Evolutionary conservation across 1,284 basidiomycete species (phyloP).

Genomic region (Singerocomus inundabilis): DNA sequence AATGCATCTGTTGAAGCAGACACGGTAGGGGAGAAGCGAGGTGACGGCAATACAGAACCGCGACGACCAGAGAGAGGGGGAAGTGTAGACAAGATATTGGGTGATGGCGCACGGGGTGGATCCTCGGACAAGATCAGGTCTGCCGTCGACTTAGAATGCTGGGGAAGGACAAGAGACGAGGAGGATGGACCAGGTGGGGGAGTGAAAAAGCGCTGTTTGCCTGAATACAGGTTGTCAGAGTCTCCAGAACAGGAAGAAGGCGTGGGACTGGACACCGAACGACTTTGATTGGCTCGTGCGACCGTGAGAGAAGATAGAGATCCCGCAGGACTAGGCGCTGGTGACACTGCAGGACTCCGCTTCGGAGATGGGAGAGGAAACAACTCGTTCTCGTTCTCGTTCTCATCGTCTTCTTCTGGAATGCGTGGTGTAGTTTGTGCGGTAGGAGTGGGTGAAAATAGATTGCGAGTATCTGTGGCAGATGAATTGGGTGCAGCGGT

Average conservation of each 20-base stretch:
- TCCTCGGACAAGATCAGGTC: conserved; percentile 11
- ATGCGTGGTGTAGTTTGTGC: conserved; percentile 24
- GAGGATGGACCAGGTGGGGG: conserved; percentile 25
- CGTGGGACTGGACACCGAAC: conserved; percentile 12
- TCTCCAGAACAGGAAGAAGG: conserved; percentile 22
- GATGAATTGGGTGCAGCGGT: not conserved
- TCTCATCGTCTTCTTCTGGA: conserved; percentile 44
- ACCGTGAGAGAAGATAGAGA: conserved; percentile 26
- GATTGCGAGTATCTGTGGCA: not conserved
- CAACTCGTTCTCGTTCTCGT: conserved; percentile 48
- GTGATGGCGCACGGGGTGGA: conserved; percentile 22
- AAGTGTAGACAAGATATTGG: conserved; percentile 23
- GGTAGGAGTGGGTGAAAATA: conserved; percentile 13
- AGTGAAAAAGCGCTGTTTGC: conserved; percentile 15
- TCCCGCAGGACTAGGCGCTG: conserved; percentile 28
- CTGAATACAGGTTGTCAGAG: conserved; percentile 1
- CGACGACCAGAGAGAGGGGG: conserved; percentile 27
- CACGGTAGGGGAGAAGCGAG: conserved; percentile 5
- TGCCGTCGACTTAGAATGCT: conserved; percentile 9
- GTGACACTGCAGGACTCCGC: conserved; percentile 41
- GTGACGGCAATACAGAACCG: conserved; percentile 4
- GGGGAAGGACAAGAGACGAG: conserved; percentile 28
- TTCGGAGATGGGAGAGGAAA: conserved; percentile 57
- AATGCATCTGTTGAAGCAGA: conserved; percentile 2
- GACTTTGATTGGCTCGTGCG: conserved; percentile 3